Evolutionary conservation across 2,329 filamentous ascomycete genomes (phyloP), one percentile per base, ranked within the genome.

Genomic region (Fusarium cicatricum): DNA sequence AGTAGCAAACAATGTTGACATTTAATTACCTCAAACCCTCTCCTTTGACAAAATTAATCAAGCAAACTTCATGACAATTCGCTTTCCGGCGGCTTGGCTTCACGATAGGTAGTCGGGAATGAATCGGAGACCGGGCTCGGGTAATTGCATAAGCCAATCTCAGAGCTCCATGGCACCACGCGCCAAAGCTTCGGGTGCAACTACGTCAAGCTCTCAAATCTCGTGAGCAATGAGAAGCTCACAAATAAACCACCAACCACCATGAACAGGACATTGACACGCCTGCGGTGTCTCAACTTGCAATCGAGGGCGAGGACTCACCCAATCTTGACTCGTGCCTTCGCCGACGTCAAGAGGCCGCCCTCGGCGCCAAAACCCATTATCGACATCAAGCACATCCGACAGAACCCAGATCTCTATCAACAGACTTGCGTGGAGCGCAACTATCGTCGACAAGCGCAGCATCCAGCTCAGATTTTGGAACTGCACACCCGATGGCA

Each of bases 311-410:
- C 53, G 33, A 23, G 17, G 19, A 44, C 62, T 23, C 55, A 49
- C 9, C 46, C 56, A 3, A 38, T 49, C 45, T 32, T 58, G 31
- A 34, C 31, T 37, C 69, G 68, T 38, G 42, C 58, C 53, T 66
- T 70, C 33, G 62, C 67, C 41, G 69, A 72, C 40, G 48, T 55
- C 38, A 74, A 72, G 53, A 82, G 88, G 33, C 90, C 90, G 5
- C 81, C 89, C 2, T 88, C 84, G 46, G 92, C 91, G 12, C 92
- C 92, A 11, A 94, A 91, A 72, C 86, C 91, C 21, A 84, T 84
- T 40, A 83, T 96, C 64, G 90, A 97, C 77, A 83, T 96, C 71
- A 94, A 91, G 74, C 89, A 95, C 77, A 97, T 99, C 73, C 92
- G 93, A 53, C 85, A 92, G 70, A 90, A 96, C 75, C 86, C 90